Evolutionary conservation across 1,284 basidiomycete species (phyloP), one percentile per base, ranked within the genome.

Genomic region (Microbotryomycetes sp.): DNA sequence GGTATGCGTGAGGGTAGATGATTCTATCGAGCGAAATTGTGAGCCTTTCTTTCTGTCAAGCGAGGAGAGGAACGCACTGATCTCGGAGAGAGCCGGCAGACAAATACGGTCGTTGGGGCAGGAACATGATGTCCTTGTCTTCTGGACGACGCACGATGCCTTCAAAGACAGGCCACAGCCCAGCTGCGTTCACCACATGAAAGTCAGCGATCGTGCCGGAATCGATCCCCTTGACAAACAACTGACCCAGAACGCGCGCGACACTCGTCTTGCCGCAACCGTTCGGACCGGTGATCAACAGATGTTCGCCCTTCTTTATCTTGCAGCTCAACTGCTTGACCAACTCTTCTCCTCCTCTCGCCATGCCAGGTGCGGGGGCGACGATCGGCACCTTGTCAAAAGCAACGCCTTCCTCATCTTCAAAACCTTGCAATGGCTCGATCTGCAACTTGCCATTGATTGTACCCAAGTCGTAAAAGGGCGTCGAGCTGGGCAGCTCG

Each of bases 91-190:
- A 87, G 4, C 92, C 93, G 0, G 85, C 82, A 48, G 88, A 86
- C 80, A 96, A 88, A 75, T 97, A 97, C 24, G 91, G 85, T 41
- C 91, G 79, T 76, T 97, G 94, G 4, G 93, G 94, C 1, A 98
- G 81, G 68, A 96, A 89, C 72, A 96, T 88, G 57, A 96, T 82
- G 5, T 82, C 84, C 49, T 73, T 73, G 80, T 35, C 81, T 69
- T 59, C 76, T 71, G 59, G 83, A 73, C 66, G 72, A 11, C 62
- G 67, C 26, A 78, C 66, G 45, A 72, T 64, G 23, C 79, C 76
- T 59, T 75, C 72, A 67, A 78, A 75, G 71, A 84, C 72, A 73
- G 82, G 69, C 93, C 93, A 98, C 3, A 97, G 78, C 6, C 90
- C 88, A 1, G 91, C 50, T 7, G 27, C 35, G 18, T n/a, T n/a